Evolutionary conservation across 2,329 filamentous ascomycete genomes (phyloP).

Genomic region (Fusarium pseudonygamai): DNA sequence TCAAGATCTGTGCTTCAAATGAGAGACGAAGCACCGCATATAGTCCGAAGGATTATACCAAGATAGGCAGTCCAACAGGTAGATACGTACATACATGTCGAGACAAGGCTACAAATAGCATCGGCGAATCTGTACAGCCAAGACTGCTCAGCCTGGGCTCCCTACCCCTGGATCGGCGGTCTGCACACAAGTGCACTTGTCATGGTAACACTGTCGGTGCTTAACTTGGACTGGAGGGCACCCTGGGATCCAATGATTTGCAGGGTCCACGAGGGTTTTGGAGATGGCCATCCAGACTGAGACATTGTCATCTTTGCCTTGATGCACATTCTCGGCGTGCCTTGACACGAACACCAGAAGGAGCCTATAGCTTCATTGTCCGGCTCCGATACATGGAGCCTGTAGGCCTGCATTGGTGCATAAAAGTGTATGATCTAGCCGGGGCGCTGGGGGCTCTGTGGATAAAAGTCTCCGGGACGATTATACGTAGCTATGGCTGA

Average conservation of each 20-base stretch:
- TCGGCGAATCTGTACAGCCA: constrained; percentile 37
- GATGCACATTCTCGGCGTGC: constrained; percentile 6
- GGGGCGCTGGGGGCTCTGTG: constrained; percentile 28
- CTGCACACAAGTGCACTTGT: constrained; percentile 30
- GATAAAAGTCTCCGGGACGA: constrained; percentile 30
- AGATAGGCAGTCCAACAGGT: constrained; percentile 22
- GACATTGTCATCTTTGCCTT: constrained; percentile 12
- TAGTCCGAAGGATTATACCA: constrained; percentile 15
- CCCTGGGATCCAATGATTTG: constrained; percentile 34
- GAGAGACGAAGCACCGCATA: constrained; percentile 20
- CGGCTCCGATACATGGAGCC: constrained; percentile 4
- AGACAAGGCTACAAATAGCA: constrained; percentile 30
- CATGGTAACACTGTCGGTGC: constrained; percentile 33
- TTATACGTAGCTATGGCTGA: constrained; percentile 20
- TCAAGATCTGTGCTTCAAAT: not conserved
- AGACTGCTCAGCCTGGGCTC: constrained; percentile 30
- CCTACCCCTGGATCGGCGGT: constrained; percentile 40
- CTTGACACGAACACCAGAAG: constrained; percentile 11
- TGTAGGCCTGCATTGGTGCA: constrained; percentile 4
- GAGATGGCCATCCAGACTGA: constrained; percentile 12
- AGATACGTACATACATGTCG: not conserved
- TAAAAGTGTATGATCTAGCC: constrained; percentile 6
- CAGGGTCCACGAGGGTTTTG: constrained; percentile 35
- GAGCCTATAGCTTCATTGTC: constrained; percentile 7
- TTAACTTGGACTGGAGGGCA: constrained; percentile 33